Evolutionary conservation across 2,329 filamentous ascomycete species (phyloP).

Genomic region (Fusarium coicis): DNA sequence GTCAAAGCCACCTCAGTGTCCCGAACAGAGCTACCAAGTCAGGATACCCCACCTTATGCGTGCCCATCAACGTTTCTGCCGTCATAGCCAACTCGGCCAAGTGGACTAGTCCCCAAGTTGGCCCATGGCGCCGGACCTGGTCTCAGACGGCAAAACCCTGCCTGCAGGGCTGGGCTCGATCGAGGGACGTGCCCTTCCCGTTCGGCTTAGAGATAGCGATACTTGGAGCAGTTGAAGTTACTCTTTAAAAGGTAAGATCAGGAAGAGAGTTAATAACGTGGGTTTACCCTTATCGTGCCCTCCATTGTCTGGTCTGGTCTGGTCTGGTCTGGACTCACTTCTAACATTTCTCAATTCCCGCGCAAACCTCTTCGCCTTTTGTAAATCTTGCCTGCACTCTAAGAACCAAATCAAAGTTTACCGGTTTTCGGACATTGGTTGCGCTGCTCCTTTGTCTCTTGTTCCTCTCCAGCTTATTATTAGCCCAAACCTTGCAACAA

Average conservation of each 20-base stretch:
- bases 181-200: conserved; percentile 42
- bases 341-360: conserved; percentile 10
- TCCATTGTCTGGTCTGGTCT: conserved; percentile 26
- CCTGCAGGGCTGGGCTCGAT: conserved; percentile 29
- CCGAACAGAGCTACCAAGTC: conserved; percentile 9
- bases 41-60: conserved; percentile 26
- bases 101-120: conserved; percentile 35
- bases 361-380: conserved; percentile 17
- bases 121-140: conserved; percentile 23
- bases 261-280: conserved; percentile 39
- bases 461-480: conserved; percentile 31
- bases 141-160: conserved; percentile 37
- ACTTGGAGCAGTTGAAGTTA: conserved; percentile 21
- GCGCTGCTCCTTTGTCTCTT: conserved; percentile 22
- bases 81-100: conserved; percentile 31
- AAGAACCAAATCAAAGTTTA: conserved; percentile 32
- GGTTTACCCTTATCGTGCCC: conserved; percentile 36
- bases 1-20: background rate
- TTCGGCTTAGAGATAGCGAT: conserved; percentile 32
- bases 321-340: conserved; percentile 20
- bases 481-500: conserved; percentile 36
- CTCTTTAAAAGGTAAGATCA: conserved; percentile 22
- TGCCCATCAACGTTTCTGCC: conserved; percentile 35
- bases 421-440: conserved; percentile 17
- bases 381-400: conserved; percentile 3